These are phyloP conservation scores for Calonectria crousiana DNA, from an alignment of 2,329 filamentous ascomycete species.

Conservation along the genomic window DNA sequence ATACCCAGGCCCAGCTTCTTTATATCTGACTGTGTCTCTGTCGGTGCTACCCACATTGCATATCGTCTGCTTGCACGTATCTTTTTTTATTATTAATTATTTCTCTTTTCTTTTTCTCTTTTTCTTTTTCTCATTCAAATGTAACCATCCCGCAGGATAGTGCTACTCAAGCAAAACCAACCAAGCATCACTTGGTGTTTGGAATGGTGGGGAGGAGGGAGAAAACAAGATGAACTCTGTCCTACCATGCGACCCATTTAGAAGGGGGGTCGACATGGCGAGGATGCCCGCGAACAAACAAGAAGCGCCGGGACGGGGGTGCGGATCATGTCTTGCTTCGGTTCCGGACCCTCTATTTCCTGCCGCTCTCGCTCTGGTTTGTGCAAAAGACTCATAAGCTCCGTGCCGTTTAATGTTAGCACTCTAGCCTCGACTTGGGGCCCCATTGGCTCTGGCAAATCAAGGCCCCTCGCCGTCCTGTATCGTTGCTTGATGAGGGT, in stretches of 20 bases:
- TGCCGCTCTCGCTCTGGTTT: constrained; percentile 6
- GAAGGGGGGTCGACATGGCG: background rate
- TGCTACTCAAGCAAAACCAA: background rate
- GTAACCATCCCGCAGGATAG: background rate
- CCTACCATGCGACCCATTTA: background rate
- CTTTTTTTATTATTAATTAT: background rate
- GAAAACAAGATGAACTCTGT: constrained; percentile 2
- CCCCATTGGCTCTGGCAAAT: constrained; percentile 13
- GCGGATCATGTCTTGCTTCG: constrained; percentile 15
- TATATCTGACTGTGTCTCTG: background rate
- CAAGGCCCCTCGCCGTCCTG: background rate
- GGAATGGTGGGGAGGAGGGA: background rate
- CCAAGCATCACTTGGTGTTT: background rate
- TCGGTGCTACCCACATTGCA: constrained; percentile 2
- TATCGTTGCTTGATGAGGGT: background rate
- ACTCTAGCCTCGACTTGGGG: constrained; percentile 8
- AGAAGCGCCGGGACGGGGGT: constrained; percentile 8
- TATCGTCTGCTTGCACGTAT: background rate
- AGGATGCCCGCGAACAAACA: background rate
- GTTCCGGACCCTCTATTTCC: constrained; percentile 8
- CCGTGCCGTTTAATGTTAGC: constrained; percentile 12
- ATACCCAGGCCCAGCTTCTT: background rate
- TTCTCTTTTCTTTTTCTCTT: background rate
- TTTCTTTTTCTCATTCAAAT: background rate
- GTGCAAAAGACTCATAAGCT: constrained; percentile 10